phyloP scores from a whole-genome alignment of 2,329 filamentous ascomycete species.

The Hymenoscyphus infarciens region DNA sequence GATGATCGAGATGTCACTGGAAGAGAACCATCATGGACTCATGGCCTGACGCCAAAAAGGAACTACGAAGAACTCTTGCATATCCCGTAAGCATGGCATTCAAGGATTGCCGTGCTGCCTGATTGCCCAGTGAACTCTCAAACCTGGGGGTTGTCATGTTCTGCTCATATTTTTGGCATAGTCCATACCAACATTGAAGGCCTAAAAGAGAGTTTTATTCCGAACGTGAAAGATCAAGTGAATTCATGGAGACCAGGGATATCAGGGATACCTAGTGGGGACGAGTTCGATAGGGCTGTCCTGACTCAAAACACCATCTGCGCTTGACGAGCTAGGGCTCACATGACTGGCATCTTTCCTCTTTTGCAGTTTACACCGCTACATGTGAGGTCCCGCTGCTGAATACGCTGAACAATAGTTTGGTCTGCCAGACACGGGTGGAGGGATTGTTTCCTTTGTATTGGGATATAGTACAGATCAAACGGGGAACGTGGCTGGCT shows the following conservation, averaged over 20 bases:
- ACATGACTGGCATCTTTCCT: slow-evolving; percentile 23
- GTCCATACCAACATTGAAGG: not conserved
- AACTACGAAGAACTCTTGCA: slow-evolving; percentile 5
- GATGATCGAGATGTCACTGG: slow-evolving; percentile 20
- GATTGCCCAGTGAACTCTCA: not conserved
- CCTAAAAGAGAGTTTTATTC: not conserved
- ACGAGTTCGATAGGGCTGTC: slow-evolving; percentile 7
- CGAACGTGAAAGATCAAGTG: not conserved
- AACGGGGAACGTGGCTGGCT: slow-evolving; percentile 12
- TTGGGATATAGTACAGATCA: slow-evolving; percentile 28
- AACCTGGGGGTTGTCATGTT: not conserved
- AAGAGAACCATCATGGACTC: slow-evolving; percentile 14
- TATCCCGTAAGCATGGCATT: slow-evolving; percentile 5
- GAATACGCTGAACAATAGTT: slow-evolving; percentile 20
- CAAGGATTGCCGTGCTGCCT: not conserved
- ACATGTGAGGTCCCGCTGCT: slow-evolving; percentile 31
- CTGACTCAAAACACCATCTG: slow-evolving; percentile 19
- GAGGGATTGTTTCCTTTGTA: slow-evolving; percentile 24
- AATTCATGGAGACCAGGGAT: not conserved
- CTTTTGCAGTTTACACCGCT: slow-evolving; percentile 29
- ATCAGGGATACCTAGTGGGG: not conserved
- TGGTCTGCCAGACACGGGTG: slow-evolving; percentile 14
- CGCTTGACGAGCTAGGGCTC: slow-evolving; percentile 17
- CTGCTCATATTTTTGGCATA: not conserved
- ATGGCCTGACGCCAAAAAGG: slow-evolving; percentile 18